Percentiles rank a stretch among this genome's conserved stretches.
phyloP scores from a whole-genome alignment of 306 rosid species.

The Quercus variabilis region DNA sequence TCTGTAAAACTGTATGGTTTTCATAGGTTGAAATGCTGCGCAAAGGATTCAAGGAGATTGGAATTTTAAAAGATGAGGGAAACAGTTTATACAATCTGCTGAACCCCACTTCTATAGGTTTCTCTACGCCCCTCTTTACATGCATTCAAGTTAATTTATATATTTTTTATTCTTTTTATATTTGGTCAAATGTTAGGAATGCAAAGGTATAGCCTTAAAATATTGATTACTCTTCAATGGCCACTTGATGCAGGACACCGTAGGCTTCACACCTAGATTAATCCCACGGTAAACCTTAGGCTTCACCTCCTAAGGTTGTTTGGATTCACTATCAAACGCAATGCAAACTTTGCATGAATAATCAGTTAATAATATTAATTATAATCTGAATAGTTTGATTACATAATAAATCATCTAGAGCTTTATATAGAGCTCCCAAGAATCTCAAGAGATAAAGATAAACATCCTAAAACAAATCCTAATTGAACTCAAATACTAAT shows the following conservation, averaged over 20 bases:
- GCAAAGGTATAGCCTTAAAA: neutral
- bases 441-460: too few species aligned
- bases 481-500: too few species aligned
- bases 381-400: too few species aligned
- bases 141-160: neutral
- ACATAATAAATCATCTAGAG: too few species aligned
- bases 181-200: neutral
- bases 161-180: neutral
- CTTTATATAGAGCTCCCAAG: too few species aligned
- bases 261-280: too few species aligned
- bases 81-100: conserved; percentile 66
- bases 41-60: conserved; percentile 77
- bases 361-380: too few species aligned
- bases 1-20: conserved; percentile 23
- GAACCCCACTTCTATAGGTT: conserved; percentile 96
- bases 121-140: conserved; percentile 10
- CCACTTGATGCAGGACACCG: neutral
- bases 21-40: conserved; percentile 69
- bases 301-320: too few species aligned
- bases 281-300: too few species aligned
- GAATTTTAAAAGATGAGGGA: conserved; percentile 54
- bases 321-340: too few species aligned
- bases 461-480: too few species aligned
- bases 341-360: too few species aligned
- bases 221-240: neutral